Evolutionary conservation across 148 eudicot genomes (phyloP).

Genomic region (Cornus florida): DNA sequence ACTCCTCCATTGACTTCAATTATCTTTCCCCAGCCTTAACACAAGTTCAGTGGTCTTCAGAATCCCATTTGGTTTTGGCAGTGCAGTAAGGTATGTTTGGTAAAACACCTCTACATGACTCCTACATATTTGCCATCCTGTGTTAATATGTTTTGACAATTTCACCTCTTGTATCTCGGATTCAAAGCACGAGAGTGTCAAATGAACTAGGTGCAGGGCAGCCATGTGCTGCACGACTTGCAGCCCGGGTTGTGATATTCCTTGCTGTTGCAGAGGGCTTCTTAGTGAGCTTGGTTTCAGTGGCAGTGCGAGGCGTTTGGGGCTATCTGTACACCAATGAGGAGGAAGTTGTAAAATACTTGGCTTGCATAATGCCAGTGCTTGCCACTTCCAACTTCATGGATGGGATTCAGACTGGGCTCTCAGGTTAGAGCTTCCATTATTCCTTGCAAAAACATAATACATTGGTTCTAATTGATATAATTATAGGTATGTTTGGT

Average conservation of each 20-base stretch:
- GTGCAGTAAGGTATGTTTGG: constrained; percentile 26
- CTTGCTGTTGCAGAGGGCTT: constrained; percentile 21
- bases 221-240: constrained; percentile 21
- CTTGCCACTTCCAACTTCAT: constrained; percentile 30
- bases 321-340: constrained; percentile 20
- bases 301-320: constrained; percentile 15
- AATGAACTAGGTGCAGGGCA: constrained; percentile 33
- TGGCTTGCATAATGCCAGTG: constrained; percentile 26
- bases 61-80: constrained; percentile 30
- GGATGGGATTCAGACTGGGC: constrained; percentile 33
- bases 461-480: too few relatives aligned
- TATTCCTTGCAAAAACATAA: not conserved
- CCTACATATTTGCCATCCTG: not conserved
- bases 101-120: not conserved
- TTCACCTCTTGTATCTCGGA: not conserved
- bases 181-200: constrained; percentile 28
- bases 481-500: too few relatives aligned
- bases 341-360: constrained; percentile 26
- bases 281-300: constrained; percentile 5
- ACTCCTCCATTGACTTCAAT: not conserved
- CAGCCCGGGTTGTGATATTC: constrained; percentile 22
- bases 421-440: constrained; percentile 19
- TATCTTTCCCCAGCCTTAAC: constrained; percentile 16
- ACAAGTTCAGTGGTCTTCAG: constrained; percentile 21
- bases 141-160: not conserved